phyloP scores from a whole-genome alignment of 768 basidiomycete species.

The Hericium rajendrae region DNA sequence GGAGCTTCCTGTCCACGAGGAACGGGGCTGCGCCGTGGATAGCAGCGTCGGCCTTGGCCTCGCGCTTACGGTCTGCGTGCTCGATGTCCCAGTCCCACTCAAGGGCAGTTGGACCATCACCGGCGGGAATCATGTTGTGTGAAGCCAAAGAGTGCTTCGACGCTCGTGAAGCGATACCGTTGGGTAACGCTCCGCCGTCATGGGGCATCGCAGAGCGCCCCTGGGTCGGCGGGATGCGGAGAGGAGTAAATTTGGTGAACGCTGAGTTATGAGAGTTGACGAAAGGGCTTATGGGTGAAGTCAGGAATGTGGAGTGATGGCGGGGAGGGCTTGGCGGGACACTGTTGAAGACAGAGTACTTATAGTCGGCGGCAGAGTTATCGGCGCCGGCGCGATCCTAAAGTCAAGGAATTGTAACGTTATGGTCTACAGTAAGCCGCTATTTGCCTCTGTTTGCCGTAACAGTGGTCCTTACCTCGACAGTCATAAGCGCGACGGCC shows the following conservation, averaged over 20 bases:
- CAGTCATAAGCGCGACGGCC: background rate
- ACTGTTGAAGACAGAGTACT: background rate
- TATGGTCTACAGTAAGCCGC: background rate
- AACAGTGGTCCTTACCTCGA: background rate
- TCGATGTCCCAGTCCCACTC: constrained; percentile 69
- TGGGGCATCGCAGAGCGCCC: constrained; percentile 6
- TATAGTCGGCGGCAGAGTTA: background rate
- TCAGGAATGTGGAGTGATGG: background rate
- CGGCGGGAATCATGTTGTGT: constrained; percentile 2
- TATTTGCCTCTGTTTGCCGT: background rate
- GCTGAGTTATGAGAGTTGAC: background rate
- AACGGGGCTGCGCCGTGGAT: constrained; percentile 58
- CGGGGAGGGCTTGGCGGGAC: background rate
- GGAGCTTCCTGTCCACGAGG: constrained; percentile 61
- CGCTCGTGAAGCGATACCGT: constrained; percentile 1
- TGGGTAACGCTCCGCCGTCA: constrained; percentile 4
- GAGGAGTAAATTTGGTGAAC: background rate
- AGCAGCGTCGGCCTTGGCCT: constrained; percentile 53
- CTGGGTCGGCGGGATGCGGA: background rate
- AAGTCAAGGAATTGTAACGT: background rate
- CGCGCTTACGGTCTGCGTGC: constrained; percentile 57
- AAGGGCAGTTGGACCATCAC: constrained; percentile 16
- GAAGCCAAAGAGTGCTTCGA: background rate
- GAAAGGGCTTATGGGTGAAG: background rate
- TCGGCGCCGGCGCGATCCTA: background rate